phyloP scores from a whole-genome alignment of 805 yeast species.

The Kluyveromyces wickerhamii region DNA sequence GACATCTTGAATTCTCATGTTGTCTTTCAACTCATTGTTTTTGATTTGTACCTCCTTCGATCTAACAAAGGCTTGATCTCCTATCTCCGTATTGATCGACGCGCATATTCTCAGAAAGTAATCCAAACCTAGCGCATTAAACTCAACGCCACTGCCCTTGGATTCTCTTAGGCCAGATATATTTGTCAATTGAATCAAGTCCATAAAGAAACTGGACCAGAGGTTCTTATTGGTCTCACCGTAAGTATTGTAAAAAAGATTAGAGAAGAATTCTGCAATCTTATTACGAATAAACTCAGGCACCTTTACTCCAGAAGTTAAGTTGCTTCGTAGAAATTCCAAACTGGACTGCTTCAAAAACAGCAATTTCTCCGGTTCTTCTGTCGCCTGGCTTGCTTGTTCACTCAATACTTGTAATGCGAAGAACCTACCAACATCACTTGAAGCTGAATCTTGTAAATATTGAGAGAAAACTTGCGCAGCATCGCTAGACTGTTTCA shows the following conservation, averaged over 20 bases:
- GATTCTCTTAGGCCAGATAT: slow-evolving; percentile 12
- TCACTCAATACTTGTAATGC: slow-evolving; percentile 27
- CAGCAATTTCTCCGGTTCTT: slow-evolving; percentile 10
- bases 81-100: slow-evolving; percentile 83
- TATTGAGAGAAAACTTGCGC: slow-evolving; percentile 21
- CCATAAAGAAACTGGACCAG: slow-evolving; percentile 28
- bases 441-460: slow-evolving; percentile 18
- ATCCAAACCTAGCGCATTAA: slow-evolving; percentile 45
- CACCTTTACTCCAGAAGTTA: slow-evolving; percentile 11
- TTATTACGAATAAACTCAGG: slow-evolving; percentile 30
- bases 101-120: slow-evolving; percentile 66
- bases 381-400: slow-evolving; percentile 11
- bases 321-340: slow-evolving; percentile 18
- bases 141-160: slow-evolving; percentile 13
- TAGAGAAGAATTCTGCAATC: slow-evolving; percentile 27
- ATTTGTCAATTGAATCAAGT: slow-evolving; percentile 20
- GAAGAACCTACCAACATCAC: slow-evolving; percentile 27
- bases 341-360: slow-evolving; percentile 20
- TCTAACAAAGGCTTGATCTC: slow-evolving; percentile 78
- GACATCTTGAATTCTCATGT: slow-evolving; percentile 73
- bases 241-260: slow-evolving; percentile 26
- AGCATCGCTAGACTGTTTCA: slow-evolving; percentile 22
- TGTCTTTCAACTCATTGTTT: slow-evolving; percentile 71
- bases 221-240: slow-evolving; percentile 24
- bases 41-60: slow-evolving; percentile 54